Percentiles rank a stretch among this genome's conserved stretches.
These are phyloP conservation scores for Aspergillus tanneri DNA, from an alignment of 2,329 filamentous ascomycete genomes.

Conservation along the genomic window DNA sequence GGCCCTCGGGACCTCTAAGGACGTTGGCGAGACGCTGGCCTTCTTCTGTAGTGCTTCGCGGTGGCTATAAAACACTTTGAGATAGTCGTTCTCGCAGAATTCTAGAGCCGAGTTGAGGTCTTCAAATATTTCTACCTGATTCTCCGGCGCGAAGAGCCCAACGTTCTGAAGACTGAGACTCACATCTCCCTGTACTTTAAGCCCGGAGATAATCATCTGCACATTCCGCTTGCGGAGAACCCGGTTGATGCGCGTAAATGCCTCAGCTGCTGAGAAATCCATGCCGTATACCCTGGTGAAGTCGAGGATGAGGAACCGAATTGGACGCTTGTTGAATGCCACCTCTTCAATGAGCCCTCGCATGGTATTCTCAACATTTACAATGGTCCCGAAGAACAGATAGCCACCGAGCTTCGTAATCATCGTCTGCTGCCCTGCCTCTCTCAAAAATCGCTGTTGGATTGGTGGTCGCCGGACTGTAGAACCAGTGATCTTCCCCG, in stretches of 20 bases:
- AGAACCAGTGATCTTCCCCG: conserved; percentile 82
- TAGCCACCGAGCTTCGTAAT: conserved; percentile 91
- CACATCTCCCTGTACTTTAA: conserved; percentile 72
- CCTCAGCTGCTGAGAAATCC: conserved; percentile 94
- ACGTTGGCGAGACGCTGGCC: conserved; percentile 14
- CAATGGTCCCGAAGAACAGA: conserved; percentile 98
- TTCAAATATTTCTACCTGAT: conserved; percentile 76
- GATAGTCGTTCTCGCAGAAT: conserved; percentile 88
- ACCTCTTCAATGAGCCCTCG: conserved; percentile 79
- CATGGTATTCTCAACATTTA: conserved; percentile 88
- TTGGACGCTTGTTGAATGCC: conserved; percentile 72
- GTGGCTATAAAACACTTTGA: conserved; percentile 74
- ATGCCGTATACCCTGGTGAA: conserved; percentile 85
- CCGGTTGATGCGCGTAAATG: conserved; percentile 87
- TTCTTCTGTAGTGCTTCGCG: conserved; percentile 53
- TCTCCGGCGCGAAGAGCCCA: conserved; percentile 72
- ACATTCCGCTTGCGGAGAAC: conserved; percentile 76
- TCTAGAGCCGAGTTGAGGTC: conserved; percentile 92
- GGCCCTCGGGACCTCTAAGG: conserved; percentile 34
- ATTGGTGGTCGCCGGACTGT: conserved; percentile 88
- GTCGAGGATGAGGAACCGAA: conserved; percentile 87
- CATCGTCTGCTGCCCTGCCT: conserved; percentile 83
- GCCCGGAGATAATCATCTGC: conserved; percentile 76
- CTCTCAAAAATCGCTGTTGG: conserved; percentile 80
- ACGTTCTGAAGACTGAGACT: conserved; percentile 79